Percentiles rank a stretch among this genome's conserved stretches.
Evolutionary conservation across 2,329 filamentous ascomycete genomes (phyloP).

Genomic region (Xylariaceae sp.): DNA sequence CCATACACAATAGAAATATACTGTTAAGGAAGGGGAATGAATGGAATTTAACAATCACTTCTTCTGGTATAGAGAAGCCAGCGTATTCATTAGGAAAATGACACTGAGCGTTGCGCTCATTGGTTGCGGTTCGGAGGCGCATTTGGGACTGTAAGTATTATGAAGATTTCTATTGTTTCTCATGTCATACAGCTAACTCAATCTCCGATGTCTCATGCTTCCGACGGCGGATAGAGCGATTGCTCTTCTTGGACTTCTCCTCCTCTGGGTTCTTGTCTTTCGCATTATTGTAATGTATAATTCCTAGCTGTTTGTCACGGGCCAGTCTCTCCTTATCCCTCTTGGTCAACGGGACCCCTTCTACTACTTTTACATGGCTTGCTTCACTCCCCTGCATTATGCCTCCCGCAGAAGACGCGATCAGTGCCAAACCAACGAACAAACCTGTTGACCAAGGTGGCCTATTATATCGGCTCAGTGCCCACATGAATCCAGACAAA

Average conservation of each 20-base stretch:
- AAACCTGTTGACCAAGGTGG: slow-evolving; percentile 76
- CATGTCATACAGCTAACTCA: slow-evolving; percentile 14
- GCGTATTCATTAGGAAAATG: too few relatives aligned
- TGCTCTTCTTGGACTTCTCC: slow-evolving; percentile 25
- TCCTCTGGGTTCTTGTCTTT: slow-evolving; percentile 48
- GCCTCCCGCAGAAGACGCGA: slow-evolving; percentile 65
- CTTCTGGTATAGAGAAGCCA: too few relatives aligned
- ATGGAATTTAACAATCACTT: too few relatives aligned
- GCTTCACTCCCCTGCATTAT: slow-evolving; percentile 69
- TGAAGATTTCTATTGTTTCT: too few relatives aligned
- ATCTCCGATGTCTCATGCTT: slow-evolving; percentile 17
- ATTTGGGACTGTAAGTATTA: too few relatives aligned
- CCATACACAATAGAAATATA: too few relatives aligned
- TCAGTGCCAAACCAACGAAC: slow-evolving; percentile 71
- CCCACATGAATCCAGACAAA: slow-evolving; percentile 81
- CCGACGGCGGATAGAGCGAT: slow-evolving; percentile 13
- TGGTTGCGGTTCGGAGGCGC: too few relatives aligned
- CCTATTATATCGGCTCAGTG: slow-evolving; percentile 66
- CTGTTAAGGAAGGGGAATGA: too few relatives aligned
- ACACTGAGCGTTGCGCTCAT: too few relatives aligned
- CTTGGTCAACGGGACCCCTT: slow-evolving; percentile 63
- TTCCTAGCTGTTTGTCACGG: slow-evolving; percentile 50
- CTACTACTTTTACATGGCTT: slow-evolving; percentile 65
- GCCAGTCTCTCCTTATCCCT: slow-evolving; percentile 49
- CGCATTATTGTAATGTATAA: slow-evolving; percentile 57